These are phyloP conservation scores for Suillus decipiens DNA, from an alignment of 768 basidiomycete genomes.

Conservation along the genomic window DNA sequence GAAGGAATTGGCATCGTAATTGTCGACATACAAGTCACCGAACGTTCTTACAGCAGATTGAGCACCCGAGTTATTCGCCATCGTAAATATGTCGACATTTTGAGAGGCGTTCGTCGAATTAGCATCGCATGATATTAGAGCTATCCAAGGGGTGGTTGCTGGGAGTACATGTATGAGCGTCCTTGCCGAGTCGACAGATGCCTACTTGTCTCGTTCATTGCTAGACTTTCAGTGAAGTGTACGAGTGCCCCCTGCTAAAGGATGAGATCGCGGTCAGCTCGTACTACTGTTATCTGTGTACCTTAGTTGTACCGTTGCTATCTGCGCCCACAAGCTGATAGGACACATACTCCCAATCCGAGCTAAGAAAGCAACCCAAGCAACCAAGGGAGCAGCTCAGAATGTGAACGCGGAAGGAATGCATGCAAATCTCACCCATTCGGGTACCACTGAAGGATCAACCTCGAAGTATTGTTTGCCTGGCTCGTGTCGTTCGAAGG, in stretches of 20 bases:
- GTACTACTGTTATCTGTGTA: conserved; percentile 29
- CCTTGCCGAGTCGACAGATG: neutral
- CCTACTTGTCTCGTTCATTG: conserved; percentile 50
- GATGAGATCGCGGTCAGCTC: conserved; percentile 3
- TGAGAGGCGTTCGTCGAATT: conserved; percentile 68
- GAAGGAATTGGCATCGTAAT: neutral
- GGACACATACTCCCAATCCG: conserved; percentile 55
- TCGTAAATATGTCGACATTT: conserved; percentile 76
- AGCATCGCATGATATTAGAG: conserved; percentile 79
- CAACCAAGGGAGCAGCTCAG: conserved; percentile 13
- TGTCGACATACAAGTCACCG: conserved; percentile 3
- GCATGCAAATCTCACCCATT: conserved; percentile 41
- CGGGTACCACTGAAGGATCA: conserved; percentile 63
- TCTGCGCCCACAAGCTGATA: conserved; percentile 57
- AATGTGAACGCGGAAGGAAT: conserved; percentile 5
- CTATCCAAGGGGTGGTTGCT: conserved; percentile 84
- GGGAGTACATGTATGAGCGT: conserved; percentile 17
- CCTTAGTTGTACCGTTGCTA: conserved; percentile 56
- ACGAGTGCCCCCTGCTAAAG: conserved; percentile 70
- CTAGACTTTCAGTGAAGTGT: conserved; percentile 72
- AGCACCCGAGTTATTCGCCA: conserved; percentile 78
- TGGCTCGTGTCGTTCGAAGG: conserved; percentile 66
- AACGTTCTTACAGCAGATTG: conserved; percentile 63
- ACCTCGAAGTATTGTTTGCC: conserved; percentile 57
- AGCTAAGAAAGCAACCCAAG: conserved; percentile 33